Evolutionary conservation across 1,284 basidiomycete species (phyloP), one percentile per base, ranked within the genome.

Genomic region (Peniophora sp.): DNA sequence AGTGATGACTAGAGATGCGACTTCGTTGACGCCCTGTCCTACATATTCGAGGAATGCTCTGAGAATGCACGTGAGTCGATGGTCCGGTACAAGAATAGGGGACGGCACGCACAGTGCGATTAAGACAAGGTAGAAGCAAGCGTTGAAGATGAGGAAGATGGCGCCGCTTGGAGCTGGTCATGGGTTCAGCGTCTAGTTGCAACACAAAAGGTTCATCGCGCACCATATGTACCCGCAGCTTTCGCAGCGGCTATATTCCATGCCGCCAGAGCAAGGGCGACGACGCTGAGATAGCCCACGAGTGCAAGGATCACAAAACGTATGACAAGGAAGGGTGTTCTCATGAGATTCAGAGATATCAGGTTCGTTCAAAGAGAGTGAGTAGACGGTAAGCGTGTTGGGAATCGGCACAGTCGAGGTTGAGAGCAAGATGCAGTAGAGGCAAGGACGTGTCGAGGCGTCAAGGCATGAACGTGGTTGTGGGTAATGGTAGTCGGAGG

Each of bases 241-340:
- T 57, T 65, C 25, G 69, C 64, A 16, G 69, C 65, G 44, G 64
- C 65, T 22, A 81, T 63, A 59, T 81, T 79, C 81, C 81, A 84
- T 32, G 72, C 70, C 10, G 80, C 73, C 57, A 83, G 80, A 14
- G 74, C 70, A 49, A 84, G 59, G 12, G 73, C 63, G 46, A 83
- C 66, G 38, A 78, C 52, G 53, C 73, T 78, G 48, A 84, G 61
- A 56, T 77, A 78, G 9, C 69, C 56, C 32, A 83, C 66, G 45
- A 83, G 67, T 53, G 72, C 82, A 54, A 85, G 75, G 50, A 78
- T 64, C 44, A 81, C 71, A 43, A 77, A 72, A 47, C 83, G 78
- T 52, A 75, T 59, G 52, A 81, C 65, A 52, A 85, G 62, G 62
- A 86, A 71, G 3, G 64, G 63, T 51, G 64, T 72, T 48, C 60